Evolutionary conservation across 805 yeast genomes (phyloP), one percentile per base, ranked within the genome.

Genomic region (Maudiozyma bulderi): DNA sequence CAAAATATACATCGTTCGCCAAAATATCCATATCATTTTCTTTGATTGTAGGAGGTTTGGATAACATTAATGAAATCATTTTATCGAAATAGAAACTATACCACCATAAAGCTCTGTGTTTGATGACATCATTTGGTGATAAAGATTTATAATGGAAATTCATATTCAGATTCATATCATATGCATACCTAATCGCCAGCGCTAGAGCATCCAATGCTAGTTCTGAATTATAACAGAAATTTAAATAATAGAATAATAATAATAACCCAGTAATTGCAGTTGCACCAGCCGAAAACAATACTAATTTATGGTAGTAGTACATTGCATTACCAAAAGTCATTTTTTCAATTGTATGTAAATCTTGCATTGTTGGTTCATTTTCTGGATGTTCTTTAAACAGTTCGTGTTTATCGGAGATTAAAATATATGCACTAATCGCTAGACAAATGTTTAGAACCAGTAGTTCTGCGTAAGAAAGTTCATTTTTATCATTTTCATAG

Each of bases 81-180:
- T 55, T 55, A 49, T 63, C 67, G 1, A 47, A 51, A 20, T 55
- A 46, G 40, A 53, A 55, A 44, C 80, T 71, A 13, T 65, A 53
- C 71, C 78, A 73, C 78, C 82, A 81, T 26, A 81, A 47, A 9
- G 62, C 52, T 28, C 74, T 59, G 26, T 78, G 68, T 3, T 60
- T 57, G 2, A 60, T 53, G 1, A 65, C 61, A 41, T 78, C 81
- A 5, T 57, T 62, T 0, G 57, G 54, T 0, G 67, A 38, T 14
- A 77, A 51, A 1, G 72, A 68, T 3, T 60, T 54, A 46, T 71
- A 70, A 2, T 73, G 56, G 43, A 78, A 83, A 4, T 61, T 62
- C 33, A 44, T 34, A 53, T 82, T 78, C 6, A 84, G 65, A 0
- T 86, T 86, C 57, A 80, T 55, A 39, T 77, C 81, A 44, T 73